Conservation (phyloP, 352 stramenopile species). For the Globisporangium recalcitrans region DNA sequence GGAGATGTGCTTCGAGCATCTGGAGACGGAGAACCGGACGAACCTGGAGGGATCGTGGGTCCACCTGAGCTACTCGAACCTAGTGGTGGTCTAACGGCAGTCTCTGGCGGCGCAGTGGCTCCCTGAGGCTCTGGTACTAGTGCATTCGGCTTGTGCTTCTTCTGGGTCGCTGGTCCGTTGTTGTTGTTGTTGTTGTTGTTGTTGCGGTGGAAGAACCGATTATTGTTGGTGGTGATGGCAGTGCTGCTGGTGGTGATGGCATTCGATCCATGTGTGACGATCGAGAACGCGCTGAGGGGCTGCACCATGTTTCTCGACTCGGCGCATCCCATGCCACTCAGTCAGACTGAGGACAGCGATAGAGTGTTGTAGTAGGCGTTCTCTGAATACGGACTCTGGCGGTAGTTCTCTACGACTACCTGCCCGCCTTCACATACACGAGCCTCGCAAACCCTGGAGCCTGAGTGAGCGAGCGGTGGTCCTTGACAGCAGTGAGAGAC, state of each 20-base stretch:
- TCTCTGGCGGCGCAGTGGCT: neutral
- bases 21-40: neutral
- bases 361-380: neutral
- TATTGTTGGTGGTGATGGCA: neutral
- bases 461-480: neutral
- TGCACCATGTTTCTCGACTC: slow-evolving; percentile 45
- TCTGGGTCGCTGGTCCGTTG: slow-evolving; percentile 10
- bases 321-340: slow-evolving; percentile 33
- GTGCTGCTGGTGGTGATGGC: neutral
- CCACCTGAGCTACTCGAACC: neutral
- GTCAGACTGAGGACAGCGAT: neutral
- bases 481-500: neutral
- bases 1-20: slow-evolving; percentile 4
- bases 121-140: slow-evolving; percentile 31
- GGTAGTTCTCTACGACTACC: neutral
- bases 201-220: slow-evolving; percentile 11
- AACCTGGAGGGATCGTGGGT: neutral
- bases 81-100: neutral
- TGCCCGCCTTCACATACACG: neutral
- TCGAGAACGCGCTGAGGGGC: slow-evolving; percentile 27
- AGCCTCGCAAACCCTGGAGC: neutral
- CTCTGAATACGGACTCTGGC: neutral
- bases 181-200: slow-evolving; percentile 7
- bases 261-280: slow-evolving; percentile 14
- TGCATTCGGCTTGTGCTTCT: slow-evolving; percentile 32